These are phyloP conservation scores for Scheffersomyces lignicola DNA, from an alignment of 1,139 yeast genomes.

Conservation along the genomic window DNA sequence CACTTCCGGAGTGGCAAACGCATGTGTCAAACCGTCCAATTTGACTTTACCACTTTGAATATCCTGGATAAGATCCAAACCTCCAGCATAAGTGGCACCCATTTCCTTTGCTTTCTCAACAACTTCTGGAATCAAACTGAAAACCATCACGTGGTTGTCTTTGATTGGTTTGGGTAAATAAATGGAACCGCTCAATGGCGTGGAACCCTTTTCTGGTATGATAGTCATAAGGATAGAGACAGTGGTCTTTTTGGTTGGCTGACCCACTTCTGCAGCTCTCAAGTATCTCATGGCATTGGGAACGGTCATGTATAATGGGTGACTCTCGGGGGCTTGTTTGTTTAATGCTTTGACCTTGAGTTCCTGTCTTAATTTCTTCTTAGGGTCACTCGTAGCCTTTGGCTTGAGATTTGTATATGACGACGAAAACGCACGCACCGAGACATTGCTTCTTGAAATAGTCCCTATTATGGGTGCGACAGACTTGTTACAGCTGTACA, in stretches of 20 bases:
- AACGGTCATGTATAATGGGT: slow-evolving; percentile 71
- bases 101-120: slow-evolving; percentile 54
- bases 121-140: slow-evolving; percentile 58
- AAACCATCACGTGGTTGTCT: slow-evolving; percentile 63
- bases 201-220: slow-evolving; percentile 78
- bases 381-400: slow-evolving; percentile 12
- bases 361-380: slow-evolving; percentile 29
- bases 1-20: slow-evolving; percentile 85
- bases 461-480: neutral
- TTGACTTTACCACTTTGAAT: slow-evolving; percentile 55
- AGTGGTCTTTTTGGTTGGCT: slow-evolving; percentile 66
- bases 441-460: neutral
- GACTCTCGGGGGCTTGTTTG: slow-evolving; percentile 47
- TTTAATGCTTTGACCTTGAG: slow-evolving; percentile 36
- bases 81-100: slow-evolving; percentile 68
- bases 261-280: slow-evolving; percentile 90
- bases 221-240: slow-evolving; percentile 65
- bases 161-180: slow-evolving; percentile 75
- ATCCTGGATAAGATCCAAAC: slow-evolving; percentile 64
- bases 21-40: slow-evolving; percentile 66
- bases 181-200: slow-evolving; percentile 72
- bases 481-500: neutral
- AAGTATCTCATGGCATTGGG: slow-evolving; percentile 74
- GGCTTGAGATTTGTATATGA: slow-evolving; percentile 3
- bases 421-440: slow-evolving; percentile 7